Evolutionary conservation across 1,284 basidiomycete species (phyloP).

Genomic region (Trichosporon sp.): DNA sequence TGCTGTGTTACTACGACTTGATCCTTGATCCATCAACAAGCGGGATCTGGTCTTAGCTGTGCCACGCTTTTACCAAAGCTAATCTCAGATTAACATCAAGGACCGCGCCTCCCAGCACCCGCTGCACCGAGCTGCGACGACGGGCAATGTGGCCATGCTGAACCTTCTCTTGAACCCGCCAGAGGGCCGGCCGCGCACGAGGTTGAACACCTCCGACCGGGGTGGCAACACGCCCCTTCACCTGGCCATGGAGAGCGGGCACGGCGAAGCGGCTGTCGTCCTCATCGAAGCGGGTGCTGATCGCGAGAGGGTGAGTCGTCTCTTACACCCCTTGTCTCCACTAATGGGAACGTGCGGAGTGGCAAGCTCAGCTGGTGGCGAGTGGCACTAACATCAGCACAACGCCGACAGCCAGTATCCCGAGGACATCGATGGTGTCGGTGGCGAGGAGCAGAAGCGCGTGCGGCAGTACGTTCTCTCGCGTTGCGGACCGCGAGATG

Average conservation of each 20-base stretch:
- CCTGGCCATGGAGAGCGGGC: constrained; percentile 90
- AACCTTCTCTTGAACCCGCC: constrained; percentile 74
- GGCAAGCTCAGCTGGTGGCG: no score
- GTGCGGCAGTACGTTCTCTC: constrained; percentile 69
- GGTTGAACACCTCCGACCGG: constrained; percentile 82
- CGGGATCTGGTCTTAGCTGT: neutral
- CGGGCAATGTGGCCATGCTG: constrained; percentile 83
- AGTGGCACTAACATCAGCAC: constrained; percentile 59
- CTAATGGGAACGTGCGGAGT: no score
- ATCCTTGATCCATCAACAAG: neutral
- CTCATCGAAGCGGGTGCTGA: constrained; percentile 93
- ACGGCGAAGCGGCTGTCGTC: constrained; percentile 82
- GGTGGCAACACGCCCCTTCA: constrained; percentile 92
- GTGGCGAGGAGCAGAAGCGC: constrained; percentile 78
- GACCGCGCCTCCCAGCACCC: constrained; percentile 89
- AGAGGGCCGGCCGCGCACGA: constrained; percentile 71
- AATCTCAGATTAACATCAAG: constrained; percentile 78
- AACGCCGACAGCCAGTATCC: constrained; percentile 80
- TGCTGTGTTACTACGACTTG: neutral
- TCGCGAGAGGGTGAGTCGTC: constrained; percentile 70
- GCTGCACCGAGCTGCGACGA: constrained; percentile 91
- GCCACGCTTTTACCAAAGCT: neutral
- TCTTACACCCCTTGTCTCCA: no score
- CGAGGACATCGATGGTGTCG: constrained; percentile 82
- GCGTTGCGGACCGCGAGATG: constrained; percentile 51